Evolutionary conservation across 805 yeast species (phyloP).

Genomic region (Kockiozyma suomiensis): DNA sequence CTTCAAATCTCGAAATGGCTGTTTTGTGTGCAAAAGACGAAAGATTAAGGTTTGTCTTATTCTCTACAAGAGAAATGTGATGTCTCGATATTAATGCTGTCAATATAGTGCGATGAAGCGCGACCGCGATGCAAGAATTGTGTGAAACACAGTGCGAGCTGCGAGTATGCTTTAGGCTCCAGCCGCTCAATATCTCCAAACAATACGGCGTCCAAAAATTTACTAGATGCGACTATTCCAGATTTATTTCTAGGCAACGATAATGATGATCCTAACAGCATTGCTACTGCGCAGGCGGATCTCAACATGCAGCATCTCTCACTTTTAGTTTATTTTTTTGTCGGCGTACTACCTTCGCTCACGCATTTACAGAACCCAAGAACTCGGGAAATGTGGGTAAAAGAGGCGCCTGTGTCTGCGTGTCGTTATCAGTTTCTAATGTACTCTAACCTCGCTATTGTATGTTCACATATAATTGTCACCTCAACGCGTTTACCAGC

Average conservation of each 20-base stretch:
- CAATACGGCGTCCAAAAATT: background rate
- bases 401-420: slow-evolving; percentile 10
- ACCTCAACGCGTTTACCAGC: background rate
- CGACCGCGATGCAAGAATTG: slow-evolving; percentile 22
- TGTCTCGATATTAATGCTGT: no score
- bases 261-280: background rate
- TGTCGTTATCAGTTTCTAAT: slow-evolving; percentile 19
- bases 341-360: slow-evolving; percentile 8
- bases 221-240: background rate
- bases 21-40: slow-evolving; percentile 22
- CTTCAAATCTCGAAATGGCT: slow-evolving; percentile 22
- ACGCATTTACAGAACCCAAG: slow-evolving; percentile 1
- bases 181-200: background rate
- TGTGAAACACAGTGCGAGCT: slow-evolving; percentile 13
- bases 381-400: slow-evolving; percentile 12
- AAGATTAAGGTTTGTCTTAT: slow-evolving; percentile 17
- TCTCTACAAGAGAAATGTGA: background rate
- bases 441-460: slow-evolving; percentile 18
- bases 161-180: slow-evolving; percentile 17
- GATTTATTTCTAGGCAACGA: background rate
- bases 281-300: slow-evolving; percentile 3
- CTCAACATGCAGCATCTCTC: slow-evolving; percentile 22
- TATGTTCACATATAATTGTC: slow-evolving; percentile 13
- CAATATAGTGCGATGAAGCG: slow-evolving; percentile 22
- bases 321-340: slow-evolving; percentile 12